Evolutionary conservation across 805 yeast genomes (phyloP), one percentile per base, ranked within the genome.

Genomic region (Yamadazyma laniorum): DNA sequence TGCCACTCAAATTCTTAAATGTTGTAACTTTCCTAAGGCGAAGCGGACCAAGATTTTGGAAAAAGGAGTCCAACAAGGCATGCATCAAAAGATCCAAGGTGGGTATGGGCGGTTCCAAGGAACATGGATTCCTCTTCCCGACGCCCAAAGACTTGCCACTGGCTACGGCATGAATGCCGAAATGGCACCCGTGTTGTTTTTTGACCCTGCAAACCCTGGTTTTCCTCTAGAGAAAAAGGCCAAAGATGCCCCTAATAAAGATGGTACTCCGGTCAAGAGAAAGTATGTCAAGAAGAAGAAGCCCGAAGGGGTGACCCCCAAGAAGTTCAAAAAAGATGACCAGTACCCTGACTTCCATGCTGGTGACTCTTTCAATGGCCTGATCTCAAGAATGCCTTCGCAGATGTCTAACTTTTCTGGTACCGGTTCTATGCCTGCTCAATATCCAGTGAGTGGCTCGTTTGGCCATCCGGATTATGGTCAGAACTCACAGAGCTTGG

Each of bases 31-130:
- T 59, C 95, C 96, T 44, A 90, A 90, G 62, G 96, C 97, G 1
- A 88, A 85, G 59, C 69, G 98, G 49, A 90, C 97, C 14, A 82
- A 95, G 51, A 88, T 90, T 45, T 72, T 90, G 50, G 98, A 90
- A 58, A 80, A 84, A 52, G 96, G 90, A 47, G 95, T 91, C n/a
- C 96, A 91, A 55, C 76, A 75, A 29, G 95, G 95, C 4, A 63
- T 71, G 14, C 97, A 90, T 58, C 96, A 90, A 53, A 91, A 91
- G 59, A 88, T 90, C 16, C 98, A 90, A 61, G 98, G 98, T 45
- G 98, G 98, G 2, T 90, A 89, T 58, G 98, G 98, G 37, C 82
- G 90, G 55, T 91, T 89, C 61, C 98, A 91, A 61, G 97, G 96
- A 13, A 90, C 97, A 2, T 90, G 96, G 96, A 90, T 90, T 6